Percentiles rank a stretch among this genome's conserved stretches.
Conservation (phyloP, 2,329 filamentous ascomycete species). For the Metarhizium robertsii region DNA sequence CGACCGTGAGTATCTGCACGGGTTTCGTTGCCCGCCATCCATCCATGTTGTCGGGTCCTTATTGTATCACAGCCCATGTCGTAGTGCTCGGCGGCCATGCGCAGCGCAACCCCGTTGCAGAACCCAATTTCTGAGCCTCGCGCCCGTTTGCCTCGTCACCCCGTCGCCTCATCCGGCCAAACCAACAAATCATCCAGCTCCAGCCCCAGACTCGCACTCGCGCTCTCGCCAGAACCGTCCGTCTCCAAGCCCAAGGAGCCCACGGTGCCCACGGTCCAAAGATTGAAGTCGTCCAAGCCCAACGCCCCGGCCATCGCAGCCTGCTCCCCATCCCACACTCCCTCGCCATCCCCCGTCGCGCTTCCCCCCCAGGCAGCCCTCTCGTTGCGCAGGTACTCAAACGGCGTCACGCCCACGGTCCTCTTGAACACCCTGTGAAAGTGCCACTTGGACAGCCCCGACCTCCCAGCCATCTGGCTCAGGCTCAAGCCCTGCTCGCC, state of each 20-base stretch:
- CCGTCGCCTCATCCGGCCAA: slow-evolving; percentile 7
- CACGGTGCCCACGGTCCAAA: neutral
- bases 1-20: too few species aligned
- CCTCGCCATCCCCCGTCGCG: too few species aligned
- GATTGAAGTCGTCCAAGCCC: neutral
- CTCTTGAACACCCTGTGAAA: slow-evolving; percentile 51
- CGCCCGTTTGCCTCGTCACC: neutral
- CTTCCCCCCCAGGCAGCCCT: slow-evolving; percentile 1
- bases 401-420: slow-evolving; percentile 38
- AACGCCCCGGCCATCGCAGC: neutral
- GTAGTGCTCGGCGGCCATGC: too few species aligned
- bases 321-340: too few species aligned
- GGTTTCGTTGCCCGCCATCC: too few species aligned
- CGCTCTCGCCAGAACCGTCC: slow-evolving; percentile 1
- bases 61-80: too few species aligned
- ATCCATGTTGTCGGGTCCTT: too few species aligned
- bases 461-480: slow-evolving; percentile 37
- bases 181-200: slow-evolving; percentile 12
- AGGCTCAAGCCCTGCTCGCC: slow-evolving; percentile 21
- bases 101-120: too few species aligned
- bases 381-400: slow-evolving; percentile 20
- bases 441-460: slow-evolving; percentile 46
- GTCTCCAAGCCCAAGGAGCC: neutral
- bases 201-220: neutral
- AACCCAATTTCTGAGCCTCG: too few species aligned